Evolutionary conservation across 1,284 basidiomycete genomes (phyloP), one percentile per base, ranked within the genome.

Genomic region (Fomes fomentarius): DNA sequence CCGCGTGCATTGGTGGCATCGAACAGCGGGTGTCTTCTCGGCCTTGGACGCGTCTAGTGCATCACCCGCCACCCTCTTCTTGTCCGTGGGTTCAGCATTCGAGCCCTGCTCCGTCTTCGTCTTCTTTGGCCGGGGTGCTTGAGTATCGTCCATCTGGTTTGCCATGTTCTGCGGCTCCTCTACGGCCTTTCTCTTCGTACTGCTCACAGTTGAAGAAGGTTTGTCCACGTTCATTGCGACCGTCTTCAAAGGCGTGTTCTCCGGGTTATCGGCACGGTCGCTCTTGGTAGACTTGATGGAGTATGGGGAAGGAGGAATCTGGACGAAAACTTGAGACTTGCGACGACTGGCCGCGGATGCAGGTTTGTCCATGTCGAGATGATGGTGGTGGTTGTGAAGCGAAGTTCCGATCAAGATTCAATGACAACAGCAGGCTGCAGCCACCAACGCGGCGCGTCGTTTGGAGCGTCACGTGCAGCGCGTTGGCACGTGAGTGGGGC

Each of bases 1-100:
- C 64, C 77, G 79, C 57, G 76, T 76, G 67, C 88, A 91, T 63
- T 91, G 88, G 67, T 91, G 88, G 60, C 88, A 91, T 60, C 83
- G 80, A 47, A 81, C 17, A 69, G n/a, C n/a, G n/a, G 38, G 65
- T 69, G 19, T 71, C 71, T 54, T 72, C 66, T 21, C 74, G 69
- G 60, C 69, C 34, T 70, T 63, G 4, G 60, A 41, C 10, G 54
- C 45, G 43, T 64, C 62, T 12, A 52, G 57, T 7, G 51, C 46
- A 30, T 61, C 52, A 4, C 26, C 42, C 41, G 19, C 45, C 28
- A 31, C 49, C 40, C 34, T 61, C 35, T 57, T 54, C 28, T 38
- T 49, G 17, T 11, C 40, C 22, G 41, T 12, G 17, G 30, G 21
- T 12, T 48, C 44, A 39, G 58, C 31, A 26, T 57, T 52, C 28